Base-by-base conservation (phyloP, 2,329 filamentous ascomycete species). In the Colletotrichum acutatum region DNA sequence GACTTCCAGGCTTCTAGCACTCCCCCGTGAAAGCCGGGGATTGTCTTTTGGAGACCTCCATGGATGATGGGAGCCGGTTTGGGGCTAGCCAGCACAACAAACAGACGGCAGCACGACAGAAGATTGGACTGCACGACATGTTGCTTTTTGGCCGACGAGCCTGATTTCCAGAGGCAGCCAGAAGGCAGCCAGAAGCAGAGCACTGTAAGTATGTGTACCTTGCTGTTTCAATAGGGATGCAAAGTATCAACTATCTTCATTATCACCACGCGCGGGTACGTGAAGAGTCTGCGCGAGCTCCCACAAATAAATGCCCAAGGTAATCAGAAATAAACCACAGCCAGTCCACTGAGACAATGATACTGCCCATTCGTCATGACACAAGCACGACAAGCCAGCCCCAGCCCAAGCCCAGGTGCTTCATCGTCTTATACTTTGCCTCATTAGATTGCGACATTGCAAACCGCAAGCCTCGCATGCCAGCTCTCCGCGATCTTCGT, bases 401-500 rank as follows among this genome's bases (percentile, higher is more conserved):
- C 30, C 52, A 65, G 32, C 34, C 30, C 30, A n/a, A 46, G 58
- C 24, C 22, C 61, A 59, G 34, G 32, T 46, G 34, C 46, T n/a
- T 49, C 49, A 30, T 22, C 68, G 28, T 70, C 61, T 69, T 57
- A 37, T 34, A 66, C 60, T 63, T 42, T 42, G 24, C 62, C 58
- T 66, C 42, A 49, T 49, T 70, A 70, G 54, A 72, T 72, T 72
- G 60, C 70, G 60, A 70, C 70, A 72, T 72, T 69, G 70, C 70
- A 69, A 66, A 72, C 66, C 66, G 49, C 49, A 72, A 70, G 70
- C 66, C 60, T 70, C 28, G 66, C 70, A 37, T 70, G 66, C 70
- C 66, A 72, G 70, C 66, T 72, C 66, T 70, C 60, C 66, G 60
- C 70, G 70, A 37, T 60, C 46, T 52, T 19, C 32, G 24, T 42